These are phyloP conservation scores for Fusarium succisae DNA, from an alignment of 2,329 filamentous ascomycete species.

Conservation along the genomic window DNA sequence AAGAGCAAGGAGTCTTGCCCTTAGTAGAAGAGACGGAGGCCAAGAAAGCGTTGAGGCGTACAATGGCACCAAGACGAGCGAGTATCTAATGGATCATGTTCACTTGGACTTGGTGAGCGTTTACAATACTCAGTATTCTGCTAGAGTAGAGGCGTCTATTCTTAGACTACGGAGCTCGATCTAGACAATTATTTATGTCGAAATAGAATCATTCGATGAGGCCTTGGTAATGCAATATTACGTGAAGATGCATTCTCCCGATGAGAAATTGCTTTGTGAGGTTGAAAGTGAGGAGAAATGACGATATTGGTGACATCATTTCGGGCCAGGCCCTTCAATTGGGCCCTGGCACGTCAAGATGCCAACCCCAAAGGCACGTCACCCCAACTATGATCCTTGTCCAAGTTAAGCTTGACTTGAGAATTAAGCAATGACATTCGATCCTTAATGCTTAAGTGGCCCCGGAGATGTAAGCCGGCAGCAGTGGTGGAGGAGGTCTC, in stretches of 20 bases:
- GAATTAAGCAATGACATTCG: conserved; percentile 7
- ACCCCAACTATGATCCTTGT: conserved; percentile 17
- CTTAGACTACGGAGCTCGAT: neutral
- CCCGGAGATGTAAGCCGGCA: conserved; percentile 2
- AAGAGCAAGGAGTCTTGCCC: conserved; percentile 79
- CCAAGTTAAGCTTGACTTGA: conserved; percentile 6
- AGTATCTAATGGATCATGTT: conserved; percentile 68
- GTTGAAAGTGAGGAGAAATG: conserved; percentile 8
- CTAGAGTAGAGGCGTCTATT: neutral
- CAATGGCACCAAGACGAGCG: conserved; percentile 80
- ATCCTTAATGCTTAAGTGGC: conserved; percentile 1
- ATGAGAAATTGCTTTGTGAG: conserved; percentile 6
- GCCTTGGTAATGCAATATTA: conserved; percentile 10
- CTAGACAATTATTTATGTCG: neutral
- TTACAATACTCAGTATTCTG: neutral
- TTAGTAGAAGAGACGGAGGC: conserved; percentile 77
- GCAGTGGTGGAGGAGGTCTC: neutral
- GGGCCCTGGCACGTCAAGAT: conserved; percentile 10
- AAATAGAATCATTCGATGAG: neutral
- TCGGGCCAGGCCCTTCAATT: neutral
- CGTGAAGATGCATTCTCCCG: conserved; percentile 7
- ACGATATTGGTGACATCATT: conserved; percentile 42
- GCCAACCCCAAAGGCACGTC: conserved; percentile 9
- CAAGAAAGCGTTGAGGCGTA: conserved; percentile 79
- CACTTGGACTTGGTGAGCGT: neutral